These are phyloP conservation scores for Trichoderma gamsii DNA, from an alignment of 495 filamentous ascomycete genomes.

Conservation along the genomic window DNA sequence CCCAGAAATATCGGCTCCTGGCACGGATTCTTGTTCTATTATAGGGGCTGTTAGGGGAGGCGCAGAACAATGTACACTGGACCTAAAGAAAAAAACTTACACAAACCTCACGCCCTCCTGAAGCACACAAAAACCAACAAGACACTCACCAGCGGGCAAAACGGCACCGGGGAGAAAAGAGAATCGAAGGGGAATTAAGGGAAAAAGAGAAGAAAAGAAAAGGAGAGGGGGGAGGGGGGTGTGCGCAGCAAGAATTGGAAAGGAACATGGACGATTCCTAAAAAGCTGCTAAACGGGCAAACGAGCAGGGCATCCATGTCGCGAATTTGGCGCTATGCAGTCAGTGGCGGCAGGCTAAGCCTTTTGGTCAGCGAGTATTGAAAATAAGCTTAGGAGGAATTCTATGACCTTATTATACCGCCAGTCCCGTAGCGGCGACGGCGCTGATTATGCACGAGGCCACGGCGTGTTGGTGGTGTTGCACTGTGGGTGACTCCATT, in stretches of 20 bases:
- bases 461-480: neutral
- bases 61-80: neutral
- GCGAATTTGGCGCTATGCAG: constrained; percentile 1
- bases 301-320: neutral
- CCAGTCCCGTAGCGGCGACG: neutral
- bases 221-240: neutral
- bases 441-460: neutral
- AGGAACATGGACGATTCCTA: neutral
- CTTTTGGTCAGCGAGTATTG: constrained; percentile 13
- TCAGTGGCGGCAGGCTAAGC: constrained; percentile 11
- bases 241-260: neutral
- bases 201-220: neutral
- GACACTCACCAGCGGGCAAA: constrained; percentile 2
- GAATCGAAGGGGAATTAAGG: neutral
- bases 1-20: neutral
- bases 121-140: neutral
- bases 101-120: neutral
- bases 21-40: neutral
- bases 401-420: constrained; percentile 11
- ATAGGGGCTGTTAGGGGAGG: neutral
- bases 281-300: neutral
- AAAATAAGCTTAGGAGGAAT: constrained; percentile 14
- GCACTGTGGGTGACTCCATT: neutral
- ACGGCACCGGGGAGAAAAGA: neutral
- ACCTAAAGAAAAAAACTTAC: neutral